These are phyloP conservation scores for Auriscalpium microsporum DNA, from an alignment of 768 basidiomycete species.

Conservation along the genomic window DNA sequence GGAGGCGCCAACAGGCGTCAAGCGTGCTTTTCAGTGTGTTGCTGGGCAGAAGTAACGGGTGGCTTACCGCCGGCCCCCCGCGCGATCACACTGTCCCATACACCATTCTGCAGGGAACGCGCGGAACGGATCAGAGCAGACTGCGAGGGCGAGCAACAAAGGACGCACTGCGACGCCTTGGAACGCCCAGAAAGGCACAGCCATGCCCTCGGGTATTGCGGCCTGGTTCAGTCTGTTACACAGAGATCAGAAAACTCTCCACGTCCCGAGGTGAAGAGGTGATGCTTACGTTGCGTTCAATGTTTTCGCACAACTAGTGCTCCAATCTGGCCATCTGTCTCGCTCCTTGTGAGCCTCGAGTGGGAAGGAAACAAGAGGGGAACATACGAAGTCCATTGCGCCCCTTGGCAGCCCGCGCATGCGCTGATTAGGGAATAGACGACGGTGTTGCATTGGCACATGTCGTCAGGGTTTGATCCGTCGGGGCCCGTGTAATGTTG, in stretches of 20 bases:
- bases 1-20: background rate
- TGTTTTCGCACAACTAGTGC: background rate
- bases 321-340: constrained; percentile 1
- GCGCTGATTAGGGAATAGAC: constrained; percentile 1
- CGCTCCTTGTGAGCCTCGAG: background rate
- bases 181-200: constrained; percentile 6
- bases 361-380: background rate
- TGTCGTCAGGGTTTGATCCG: background rate
- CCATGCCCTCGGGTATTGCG: background rate
- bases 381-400: constrained; percentile 2
- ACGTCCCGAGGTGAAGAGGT: background rate
- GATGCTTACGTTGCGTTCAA: too few species aligned
- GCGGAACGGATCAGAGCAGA: background rate
- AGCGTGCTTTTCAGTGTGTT: background rate
- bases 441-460: constrained; percentile 6
- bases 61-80: background rate
- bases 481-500: constrained; percentile 4
- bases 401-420: constrained; percentile 5
- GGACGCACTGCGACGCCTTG: constrained; percentile 1
- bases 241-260: background rate
- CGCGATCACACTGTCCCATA: constrained; percentile 5
- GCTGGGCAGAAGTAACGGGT: background rate
- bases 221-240: background rate
- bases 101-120: background rate
- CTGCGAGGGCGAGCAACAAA: background rate